These are phyloP conservation scores for Syzygium oleosum DNA, from an alignment of 345 rosid genomes.

Conservation along the genomic window DNA sequence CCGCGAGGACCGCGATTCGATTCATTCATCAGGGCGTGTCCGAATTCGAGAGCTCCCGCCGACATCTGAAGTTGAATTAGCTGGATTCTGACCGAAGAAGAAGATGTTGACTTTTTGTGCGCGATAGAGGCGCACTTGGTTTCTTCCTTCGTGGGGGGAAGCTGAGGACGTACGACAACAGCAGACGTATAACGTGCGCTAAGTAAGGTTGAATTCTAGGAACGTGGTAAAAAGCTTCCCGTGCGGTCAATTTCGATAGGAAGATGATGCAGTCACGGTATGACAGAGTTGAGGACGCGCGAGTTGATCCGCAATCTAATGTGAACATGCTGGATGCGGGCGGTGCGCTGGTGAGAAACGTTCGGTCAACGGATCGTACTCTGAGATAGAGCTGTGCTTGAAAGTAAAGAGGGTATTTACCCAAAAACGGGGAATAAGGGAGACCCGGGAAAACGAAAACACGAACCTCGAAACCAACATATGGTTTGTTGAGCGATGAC, in stretches of 20 bases:
- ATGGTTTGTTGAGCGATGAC: neutral
- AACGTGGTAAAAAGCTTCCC: too few relatives aligned
- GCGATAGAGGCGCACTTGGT: neutral
- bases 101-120: neutral
- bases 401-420: neutral
- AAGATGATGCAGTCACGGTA: neutral
- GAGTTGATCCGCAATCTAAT: neutral
- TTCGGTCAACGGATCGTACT: neutral
- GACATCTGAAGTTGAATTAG: neutral
- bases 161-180: neutral
- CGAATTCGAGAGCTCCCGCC: neutral
- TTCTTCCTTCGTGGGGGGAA: neutral
- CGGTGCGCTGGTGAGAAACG: neutral
- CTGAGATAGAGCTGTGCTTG: neutral
- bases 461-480: neutral
- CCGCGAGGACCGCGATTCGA: neutral
- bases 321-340: neutral
- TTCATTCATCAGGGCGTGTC: too few relatives aligned
- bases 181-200: too few relatives aligned
- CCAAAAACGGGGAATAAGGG: neutral
- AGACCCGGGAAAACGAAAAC: neutral
- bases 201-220: too few relatives aligned
- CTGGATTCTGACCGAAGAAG: neutral
- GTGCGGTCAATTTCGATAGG: neutral
- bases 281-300: neutral